Percentiles rank a stretch among this genome's conserved stretches.
Evolutionary conservation across 768 basidiomycete species (phyloP).

Genomic region (Kwoniella dendrophila): DNA sequence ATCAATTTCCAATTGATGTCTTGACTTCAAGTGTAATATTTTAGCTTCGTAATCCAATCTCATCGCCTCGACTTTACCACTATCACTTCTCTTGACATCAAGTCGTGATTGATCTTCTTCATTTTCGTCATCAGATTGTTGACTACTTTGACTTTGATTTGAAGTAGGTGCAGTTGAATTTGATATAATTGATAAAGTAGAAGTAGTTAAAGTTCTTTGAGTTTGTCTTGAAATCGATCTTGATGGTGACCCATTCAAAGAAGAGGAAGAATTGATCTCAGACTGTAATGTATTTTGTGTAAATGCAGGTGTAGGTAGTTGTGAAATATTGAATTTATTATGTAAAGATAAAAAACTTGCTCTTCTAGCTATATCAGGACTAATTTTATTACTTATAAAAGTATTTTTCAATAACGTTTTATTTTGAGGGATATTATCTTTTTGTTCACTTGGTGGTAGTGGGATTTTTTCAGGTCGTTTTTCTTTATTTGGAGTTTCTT

Average conservation of each 20-base stretch:
- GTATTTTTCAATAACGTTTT: too few relatives aligned
- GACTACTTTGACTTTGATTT: background rate
- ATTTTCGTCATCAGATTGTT: conserved; percentile 9
- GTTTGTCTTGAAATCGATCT: conserved; percentile 15
- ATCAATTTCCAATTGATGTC: conserved; percentile 30
- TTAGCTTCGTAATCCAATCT: conserved; percentile 9
- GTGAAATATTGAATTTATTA: too few relatives aligned
- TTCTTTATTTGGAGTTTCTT: background rate
- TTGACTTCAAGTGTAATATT: conserved; percentile 4
- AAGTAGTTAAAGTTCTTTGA: background rate
- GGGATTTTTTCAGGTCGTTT: background rate
- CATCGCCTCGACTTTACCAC: background rate
- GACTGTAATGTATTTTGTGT: too few relatives aligned
- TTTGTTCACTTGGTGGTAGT: background rate
- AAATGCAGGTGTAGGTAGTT: too few relatives aligned
- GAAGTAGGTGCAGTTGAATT: conserved; percentile 16
- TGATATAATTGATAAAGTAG: conserved; percentile 2
- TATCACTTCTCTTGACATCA: background rate
- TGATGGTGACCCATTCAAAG: conserved; percentile 13
- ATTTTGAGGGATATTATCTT: too few relatives aligned
- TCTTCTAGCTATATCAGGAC: conserved; percentile 28
- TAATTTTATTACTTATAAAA: conserved; percentile 23
- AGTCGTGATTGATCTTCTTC: background rate
- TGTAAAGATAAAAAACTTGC: too few relatives aligned
- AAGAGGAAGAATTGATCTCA: background rate